A percentile compares a stretch with the other conserved stretches of the same genome.
These are phyloP conservation scores for Agapanthus africanus DNA, from an alignment of 106 monocot genomes.

Conservation along the genomic window DNA sequence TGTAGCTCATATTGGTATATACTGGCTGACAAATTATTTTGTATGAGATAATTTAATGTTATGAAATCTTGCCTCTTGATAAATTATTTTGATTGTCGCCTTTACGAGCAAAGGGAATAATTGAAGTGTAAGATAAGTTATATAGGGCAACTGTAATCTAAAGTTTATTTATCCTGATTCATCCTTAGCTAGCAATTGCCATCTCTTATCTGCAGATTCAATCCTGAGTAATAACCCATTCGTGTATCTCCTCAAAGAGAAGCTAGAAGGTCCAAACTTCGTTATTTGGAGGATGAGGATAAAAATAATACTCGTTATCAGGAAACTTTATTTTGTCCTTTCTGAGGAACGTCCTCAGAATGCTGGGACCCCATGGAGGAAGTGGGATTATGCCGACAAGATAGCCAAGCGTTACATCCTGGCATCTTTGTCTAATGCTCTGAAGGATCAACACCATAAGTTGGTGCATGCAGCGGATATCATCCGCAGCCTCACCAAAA, in stretches of 20 bases:
- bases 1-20: not conserved
- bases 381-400: not conserved
- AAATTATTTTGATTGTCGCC: too few relatives aligned
- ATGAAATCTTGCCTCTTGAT: too few relatives aligned
- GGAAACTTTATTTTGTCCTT: not conserved
- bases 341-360: not conserved
- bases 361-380: not conserved
- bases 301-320: not conserved
- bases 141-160: not conserved
- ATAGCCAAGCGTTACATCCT: not conserved
- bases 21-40: not conserved
- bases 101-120: not conserved
- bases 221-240: not conserved
- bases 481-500: not conserved
- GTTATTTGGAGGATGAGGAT: not conserved
- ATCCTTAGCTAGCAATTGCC: not conserved
- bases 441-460: not conserved
- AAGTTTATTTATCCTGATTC: not conserved
- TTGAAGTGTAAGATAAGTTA: not conserved
- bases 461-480: not conserved
- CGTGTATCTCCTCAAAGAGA: not conserved
- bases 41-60: not conserved
- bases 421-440: not conserved
- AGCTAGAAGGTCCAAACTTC: not conserved
- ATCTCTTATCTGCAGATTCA: not conserved